A percentile compares a stretch with the other conserved stretches of the same genome.
Evolutionary conservation across 768 basidiomycete species (phyloP).

Genomic region (Tulasnella sp.): DNA sequence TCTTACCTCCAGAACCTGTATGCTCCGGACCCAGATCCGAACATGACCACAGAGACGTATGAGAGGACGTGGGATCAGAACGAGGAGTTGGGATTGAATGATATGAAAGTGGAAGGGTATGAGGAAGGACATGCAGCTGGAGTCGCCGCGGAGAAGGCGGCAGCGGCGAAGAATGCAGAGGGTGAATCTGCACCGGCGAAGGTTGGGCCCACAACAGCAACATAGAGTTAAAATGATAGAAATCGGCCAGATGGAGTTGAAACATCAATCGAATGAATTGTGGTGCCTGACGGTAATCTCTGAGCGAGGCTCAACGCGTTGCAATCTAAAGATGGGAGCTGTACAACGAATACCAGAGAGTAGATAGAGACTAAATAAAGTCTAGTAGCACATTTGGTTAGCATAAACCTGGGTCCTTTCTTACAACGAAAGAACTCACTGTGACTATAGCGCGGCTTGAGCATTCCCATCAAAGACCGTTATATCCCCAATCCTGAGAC

Average conservation of each 20-base stretch:
- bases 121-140: constrained; percentile 27
- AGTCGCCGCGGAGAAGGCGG: too few relatives aligned
- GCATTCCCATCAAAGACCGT: constrained; percentile 5
- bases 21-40: constrained; percentile 93
- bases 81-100: constrained; percentile 86
- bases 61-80: constrained; percentile 84
- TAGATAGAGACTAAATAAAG: too few relatives aligned
- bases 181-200: too few relatives aligned
- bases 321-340: too few relatives aligned
- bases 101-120: constrained; percentile 74
- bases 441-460: not conserved
- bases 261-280: too few relatives aligned
- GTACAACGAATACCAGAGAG: too few relatives aligned
- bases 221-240: too few relatives aligned
- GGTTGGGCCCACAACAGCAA: too few relatives aligned
- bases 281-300: too few relatives aligned
- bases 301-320: too few relatives aligned
- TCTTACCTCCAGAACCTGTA: constrained; percentile 96
- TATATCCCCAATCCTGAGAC: constrained; percentile 82
- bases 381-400: not conserved
- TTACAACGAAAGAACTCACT: not conserved
- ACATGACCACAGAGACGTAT: constrained; percentile 75
- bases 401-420: not conserved
- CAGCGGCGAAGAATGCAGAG: too few relatives aligned
- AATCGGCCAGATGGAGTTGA: too few relatives aligned